Base-by-base conservation (phyloP, 2,329 filamentous ascomycete genomes). In the Chaetomiaceae sp. region DNA sequence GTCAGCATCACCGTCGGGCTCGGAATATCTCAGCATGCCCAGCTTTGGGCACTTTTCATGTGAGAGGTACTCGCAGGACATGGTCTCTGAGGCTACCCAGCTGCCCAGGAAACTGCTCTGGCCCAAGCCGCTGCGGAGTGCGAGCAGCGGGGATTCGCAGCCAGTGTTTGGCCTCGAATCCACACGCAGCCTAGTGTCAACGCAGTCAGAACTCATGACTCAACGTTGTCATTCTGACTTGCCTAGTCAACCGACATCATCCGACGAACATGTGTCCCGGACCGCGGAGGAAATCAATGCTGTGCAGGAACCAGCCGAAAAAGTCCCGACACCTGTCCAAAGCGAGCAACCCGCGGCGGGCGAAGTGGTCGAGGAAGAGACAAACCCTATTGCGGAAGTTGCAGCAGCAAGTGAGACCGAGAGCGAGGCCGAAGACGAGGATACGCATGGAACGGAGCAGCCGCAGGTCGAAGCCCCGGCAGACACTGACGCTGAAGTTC, bases 21-120 rank as follows among this genome's bases (percentile, higher is more conserved):
- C 59, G 1, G 51, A 37, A 7, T 18, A 45, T 11, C 11, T 33
- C n/a, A 48, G 47, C 45, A 23, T 40, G 32, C 44, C 49, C 20
- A 58, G 56, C 29, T 41, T 57, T 21, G 56, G 51, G 3, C 32
- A 57, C 23, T 57, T 61, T 37, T 58, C 60, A 5, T 36, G 6
- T 8, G 57, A 62, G 20, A 57, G 54, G 33, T 45, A 55, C 2
- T 56, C 55, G 2, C 58, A 60, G 16, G 48, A 57, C 5, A 5
- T 57, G 9, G n/a, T 51, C 10, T 38, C 46, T 1, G 50, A 56
- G 10, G 11, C 23, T 3, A 4, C 42, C 14, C 48, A 42, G 3
- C 40, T 52, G 14, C 53, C 58, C 20, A 54, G 57, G n/a, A 58
- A 46, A 33, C 47, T 63, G 14, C 58, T 63, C 6, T 63, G 61